Evolutionary conservation across 2,329 filamentous ascomycete genomes (phyloP), one percentile per base, ranked within the genome.

Genomic region (Decorospora gaudefroyi): DNA sequence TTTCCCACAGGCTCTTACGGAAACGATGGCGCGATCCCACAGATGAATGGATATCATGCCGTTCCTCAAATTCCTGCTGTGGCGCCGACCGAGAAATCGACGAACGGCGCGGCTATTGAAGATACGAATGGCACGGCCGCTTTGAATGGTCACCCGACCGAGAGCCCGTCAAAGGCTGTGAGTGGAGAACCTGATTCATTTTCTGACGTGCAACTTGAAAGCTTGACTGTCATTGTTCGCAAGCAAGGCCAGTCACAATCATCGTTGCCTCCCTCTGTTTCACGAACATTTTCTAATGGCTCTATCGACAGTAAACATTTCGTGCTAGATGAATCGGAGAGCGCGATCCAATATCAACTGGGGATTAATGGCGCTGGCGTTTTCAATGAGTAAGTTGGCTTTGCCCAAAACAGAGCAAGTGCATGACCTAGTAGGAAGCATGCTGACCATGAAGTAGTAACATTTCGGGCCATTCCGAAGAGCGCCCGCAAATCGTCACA

Each of bases 241-340:
- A 73, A 69, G 40, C 69, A 70, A 59, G 64, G 62, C 39, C 53
- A 57, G 40, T 50, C 46, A 43, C 62, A 61, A 62, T 55, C 61
- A 59, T 63, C 51, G 53, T 67, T 55, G 59, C 46, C 69, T 49
- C 49, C 51, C 49, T 53, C 43, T 42, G 46, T 55, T 47, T 56
- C 61, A 44, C 72, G 76, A 65, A 79, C 76, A 13, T 80, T 79
- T 66, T 79, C 78, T 50, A 79, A 81, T 64, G 75, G 77, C 51
- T 79, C 74, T 35, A 76, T 82, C 67, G 76, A 83, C 68, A 74
- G 74, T 59, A 74, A 71, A 64, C 48, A 35, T 51, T 74, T 70
- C 56, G 74, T 78, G 62, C 70, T 72, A 59, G 72, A 75, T 51
- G 75, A 79, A 62, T 59, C 76, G 57, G 66, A 74, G 34, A 73